These are phyloP conservation scores for Blepharisma japonicum DNA, from an alignment of 73 alveolate species.

Conservation along the genomic window DNA sequence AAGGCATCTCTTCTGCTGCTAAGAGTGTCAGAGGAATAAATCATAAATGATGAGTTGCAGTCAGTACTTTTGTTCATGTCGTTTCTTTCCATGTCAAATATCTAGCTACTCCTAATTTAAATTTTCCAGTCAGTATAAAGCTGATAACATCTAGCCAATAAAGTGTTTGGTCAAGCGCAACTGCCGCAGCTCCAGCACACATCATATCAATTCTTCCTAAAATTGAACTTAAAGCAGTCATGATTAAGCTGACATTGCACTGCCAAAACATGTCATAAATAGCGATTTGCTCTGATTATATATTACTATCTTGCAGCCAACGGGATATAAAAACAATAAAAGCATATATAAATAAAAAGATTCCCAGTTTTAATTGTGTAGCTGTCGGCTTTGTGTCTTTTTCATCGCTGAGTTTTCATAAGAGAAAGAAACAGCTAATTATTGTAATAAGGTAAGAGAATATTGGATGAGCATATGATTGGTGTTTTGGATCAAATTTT, in stretches of 20 bases:
- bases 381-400: background rate
- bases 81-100: slow-evolving; percentile 33
- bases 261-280: slow-evolving; percentile 29
- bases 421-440: background rate
- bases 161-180: slow-evolving; percentile 25
- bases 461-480: background rate
- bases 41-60: slow-evolving; percentile 35
- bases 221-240: background rate
- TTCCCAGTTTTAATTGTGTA: background rate
- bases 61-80: slow-evolving; percentile 7
- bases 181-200: background rate
- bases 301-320: background rate
- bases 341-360: background rate
- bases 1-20: background rate
- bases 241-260: slow-evolving; percentile 22
- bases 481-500: slow-evolving; percentile 8
- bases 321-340: background rate
- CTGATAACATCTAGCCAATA: slow-evolving; percentile 21
- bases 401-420: background rate
- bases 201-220: background rate
- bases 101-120: slow-evolving; percentile 28
- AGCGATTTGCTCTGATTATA: slow-evolving; percentile 2
- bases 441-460: background rate
- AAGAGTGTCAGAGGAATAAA: slow-evolving; percentile 3
- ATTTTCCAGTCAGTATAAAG: slow-evolving; percentile 13